phyloP scores from a whole-genome alignment of 2,329 filamentous ascomycete species.

The Fusarium zealandicum region DNA sequence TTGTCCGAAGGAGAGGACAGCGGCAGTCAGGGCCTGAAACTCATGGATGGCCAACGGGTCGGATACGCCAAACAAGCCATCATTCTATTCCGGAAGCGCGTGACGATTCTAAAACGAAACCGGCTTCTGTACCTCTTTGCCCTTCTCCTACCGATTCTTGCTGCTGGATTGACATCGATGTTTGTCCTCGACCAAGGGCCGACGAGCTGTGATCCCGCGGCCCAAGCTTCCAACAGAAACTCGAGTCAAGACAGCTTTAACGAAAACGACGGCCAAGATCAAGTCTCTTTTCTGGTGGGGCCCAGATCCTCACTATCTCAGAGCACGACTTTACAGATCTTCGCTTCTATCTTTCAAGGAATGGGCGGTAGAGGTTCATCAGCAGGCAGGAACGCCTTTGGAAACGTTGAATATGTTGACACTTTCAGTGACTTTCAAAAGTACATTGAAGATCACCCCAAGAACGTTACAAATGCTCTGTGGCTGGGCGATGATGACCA shows the following conservation, averaged over 20 bases:
- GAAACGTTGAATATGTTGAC: slow-evolving; percentile 62
- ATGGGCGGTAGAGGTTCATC: slow-evolving; percentile 29
- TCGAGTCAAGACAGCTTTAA: slow-evolving; percentile 50
- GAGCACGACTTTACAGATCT: slow-evolving; percentile 43
- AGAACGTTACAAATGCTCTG: slow-evolving; percentile 76
- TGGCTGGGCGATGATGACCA: slow-evolving; percentile 71
- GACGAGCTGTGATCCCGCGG: slow-evolving; percentile 59
- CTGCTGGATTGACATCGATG: slow-evolving; percentile 79
- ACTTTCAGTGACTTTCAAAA: slow-evolving; percentile 72
- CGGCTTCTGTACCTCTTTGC: slow-evolving; percentile 78
- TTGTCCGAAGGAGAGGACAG: slow-evolving; percentile 35
- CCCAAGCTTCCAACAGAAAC: slow-evolving; percentile 52
- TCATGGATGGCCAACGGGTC: slow-evolving; percentile 73
- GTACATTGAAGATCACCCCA: slow-evolving; percentile 68
- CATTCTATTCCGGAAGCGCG: slow-evolving; percentile 80
- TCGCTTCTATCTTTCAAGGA: slow-evolving; percentile 51
- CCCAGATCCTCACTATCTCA: slow-evolving; percentile 49
- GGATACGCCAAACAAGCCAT: slow-evolving; percentile 73
- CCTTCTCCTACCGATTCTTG: slow-evolving; percentile 78
- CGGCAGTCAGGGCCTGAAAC: slow-evolving; percentile 54
- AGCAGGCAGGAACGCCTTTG: slow-evolving; percentile 28
- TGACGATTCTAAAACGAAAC: slow-evolving; percentile 79
- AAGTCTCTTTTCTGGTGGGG: slow-evolving; percentile 44
- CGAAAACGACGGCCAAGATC: slow-evolving; percentile 41
- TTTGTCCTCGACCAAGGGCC: slow-evolving; percentile 69